A percentile compares a stretch with the other conserved stretches of the same genome.
phyloP scores from a whole-genome alignment of 345 rosid genomes.

The Acer saccharum region DNA sequence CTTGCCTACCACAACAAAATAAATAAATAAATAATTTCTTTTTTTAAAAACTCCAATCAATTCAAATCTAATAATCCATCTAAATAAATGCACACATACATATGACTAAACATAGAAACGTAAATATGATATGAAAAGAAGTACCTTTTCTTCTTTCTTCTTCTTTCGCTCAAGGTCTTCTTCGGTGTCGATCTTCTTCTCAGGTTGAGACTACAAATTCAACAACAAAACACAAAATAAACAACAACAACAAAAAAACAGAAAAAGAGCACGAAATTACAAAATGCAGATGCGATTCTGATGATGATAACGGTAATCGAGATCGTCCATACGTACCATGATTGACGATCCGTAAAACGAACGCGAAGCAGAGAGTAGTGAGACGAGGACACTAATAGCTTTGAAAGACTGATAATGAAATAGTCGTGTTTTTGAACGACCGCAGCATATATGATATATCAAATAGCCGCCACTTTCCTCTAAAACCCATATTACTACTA shows the following conservation, averaged over 20 bases:
- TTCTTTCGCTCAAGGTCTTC: conserved; percentile 88
- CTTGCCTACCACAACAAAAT: conserved; percentile 43
- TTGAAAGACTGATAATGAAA: background rate
- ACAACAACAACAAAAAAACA: no score
- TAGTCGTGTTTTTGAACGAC: background rate
- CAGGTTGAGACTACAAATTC: conserved; percentile 46
- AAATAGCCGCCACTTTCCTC: background rate
- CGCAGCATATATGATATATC: background rate
- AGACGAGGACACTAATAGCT: background rate
- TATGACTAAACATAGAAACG: background rate
- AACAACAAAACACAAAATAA: background rate
- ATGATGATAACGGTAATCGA: background rate
- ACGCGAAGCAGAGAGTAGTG: conserved; percentile 7
- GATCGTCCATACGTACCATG: conserved; percentile 1
- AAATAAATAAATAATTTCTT: no score
- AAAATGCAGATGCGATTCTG: background rate
- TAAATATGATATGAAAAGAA: background rate
- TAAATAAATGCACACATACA: background rate
- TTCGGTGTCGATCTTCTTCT: conserved; percentile 51
- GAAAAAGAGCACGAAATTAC: background rate
- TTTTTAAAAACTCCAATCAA: background rate
- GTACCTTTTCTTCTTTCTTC: conserved; percentile 90
- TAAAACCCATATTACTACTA: background rate
- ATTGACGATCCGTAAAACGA: conserved; percentile 8
- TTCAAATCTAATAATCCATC: background rate